Percentiles rank a stretch among this genome's conserved stretches.
Evolutionary conservation across 257 asterid genomes (phyloP).

Genomic region (Nicotiana knightiana): DNA sequence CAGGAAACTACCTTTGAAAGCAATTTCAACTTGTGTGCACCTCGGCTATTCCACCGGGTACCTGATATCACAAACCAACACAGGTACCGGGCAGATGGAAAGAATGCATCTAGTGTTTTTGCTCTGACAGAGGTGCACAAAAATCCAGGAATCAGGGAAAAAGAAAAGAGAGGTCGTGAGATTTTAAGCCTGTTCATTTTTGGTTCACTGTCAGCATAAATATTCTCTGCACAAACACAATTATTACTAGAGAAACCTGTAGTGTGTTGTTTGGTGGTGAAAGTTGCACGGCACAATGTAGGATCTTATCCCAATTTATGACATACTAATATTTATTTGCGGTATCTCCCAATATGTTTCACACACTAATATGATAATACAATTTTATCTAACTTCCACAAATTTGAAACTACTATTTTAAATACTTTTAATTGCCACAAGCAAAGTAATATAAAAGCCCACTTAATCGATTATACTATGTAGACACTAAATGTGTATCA

Average conservation of each 20-base stretch:
- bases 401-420: background rate
- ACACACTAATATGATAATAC: background rate
- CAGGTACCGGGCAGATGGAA: too few relatives aligned
- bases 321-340: background rate
- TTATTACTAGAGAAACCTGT: background rate
- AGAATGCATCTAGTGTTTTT: too few relatives aligned
- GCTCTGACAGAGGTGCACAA: background rate
- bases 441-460: background rate
- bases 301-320: background rate
- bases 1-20: background rate
- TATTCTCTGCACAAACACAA: background rate
- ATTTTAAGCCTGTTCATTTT: background rate
- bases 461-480: background rate
- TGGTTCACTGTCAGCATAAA: background rate
- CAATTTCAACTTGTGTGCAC: too few relatives aligned
- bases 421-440: background rate
- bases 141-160: background rate
- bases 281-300: background rate
- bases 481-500: background rate
- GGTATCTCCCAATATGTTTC: background rate
- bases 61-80: too few relatives aligned
- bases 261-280: background rate
- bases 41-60: too few relatives aligned
- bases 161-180: background rate
- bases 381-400: background rate